Conservation (phyloP, 306 rosid species). For the Begonia peltatifolia region DNA sequence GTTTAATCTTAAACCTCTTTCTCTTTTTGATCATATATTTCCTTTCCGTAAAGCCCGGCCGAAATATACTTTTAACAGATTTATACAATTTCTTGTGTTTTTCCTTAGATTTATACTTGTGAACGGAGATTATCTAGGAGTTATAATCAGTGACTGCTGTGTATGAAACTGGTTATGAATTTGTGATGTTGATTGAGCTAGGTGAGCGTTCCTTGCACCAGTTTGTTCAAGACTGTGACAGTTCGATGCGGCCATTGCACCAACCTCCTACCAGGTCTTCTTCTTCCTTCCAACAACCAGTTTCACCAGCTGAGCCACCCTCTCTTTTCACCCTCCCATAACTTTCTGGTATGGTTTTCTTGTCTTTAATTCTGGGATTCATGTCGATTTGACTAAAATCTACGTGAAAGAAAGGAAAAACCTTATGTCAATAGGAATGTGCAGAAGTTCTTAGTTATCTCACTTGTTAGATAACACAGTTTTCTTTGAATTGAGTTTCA, state of each 20-base stretch:
- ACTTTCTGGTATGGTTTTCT: conserved; percentile 36
- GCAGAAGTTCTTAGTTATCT: no score
- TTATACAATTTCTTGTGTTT: not conserved
- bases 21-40: not conserved
- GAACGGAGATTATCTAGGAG: not conserved
- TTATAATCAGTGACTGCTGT: no score
- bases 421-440: no score
- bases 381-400: no score
- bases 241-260: conserved; percentile 98
- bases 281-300: conserved; percentile 71
- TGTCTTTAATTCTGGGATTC: not conserved
- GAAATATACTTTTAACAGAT: no score
- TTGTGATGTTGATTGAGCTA: not conserved
- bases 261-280: conserved; percentile 73
- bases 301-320: conserved; percentile 73
- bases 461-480: no score
- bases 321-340: conserved; percentile 65
- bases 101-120: not conserved
- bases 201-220: conserved; percentile 94
- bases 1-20: not conserved
- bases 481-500: no score
- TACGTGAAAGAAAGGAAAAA: no score
- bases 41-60: not conserved
- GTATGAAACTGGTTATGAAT: no score
- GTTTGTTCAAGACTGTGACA: conserved; percentile 94